phyloP scores from a whole-genome alignment of 1,284 basidiomycete species.

The Cryptococcus sp. region DNA sequence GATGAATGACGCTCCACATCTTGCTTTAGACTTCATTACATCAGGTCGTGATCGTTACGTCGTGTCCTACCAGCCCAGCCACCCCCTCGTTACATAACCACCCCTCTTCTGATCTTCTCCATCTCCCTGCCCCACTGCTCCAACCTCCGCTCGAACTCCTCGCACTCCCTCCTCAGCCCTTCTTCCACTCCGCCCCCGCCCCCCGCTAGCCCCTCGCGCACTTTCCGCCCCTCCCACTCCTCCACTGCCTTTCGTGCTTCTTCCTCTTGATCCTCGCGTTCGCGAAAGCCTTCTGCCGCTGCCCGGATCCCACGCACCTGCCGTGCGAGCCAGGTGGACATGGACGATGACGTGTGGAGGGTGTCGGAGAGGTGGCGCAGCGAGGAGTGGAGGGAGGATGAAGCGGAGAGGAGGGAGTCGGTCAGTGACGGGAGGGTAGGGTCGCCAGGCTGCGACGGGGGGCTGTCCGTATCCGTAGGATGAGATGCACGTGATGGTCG shows the following conservation, averaged over 20 bases:
- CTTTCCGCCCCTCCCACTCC: conserved; percentile 11
- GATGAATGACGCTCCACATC: no score
- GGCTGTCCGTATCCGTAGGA: neutral
- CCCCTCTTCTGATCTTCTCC: no score
- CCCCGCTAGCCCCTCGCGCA: conserved; percentile 7
- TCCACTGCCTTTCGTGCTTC: conserved; percentile 9
- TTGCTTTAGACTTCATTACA: no score
- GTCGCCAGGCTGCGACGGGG: neutral
- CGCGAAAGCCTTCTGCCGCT: conserved; percentile 9
- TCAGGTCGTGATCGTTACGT: no score
- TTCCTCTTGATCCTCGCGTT: conserved; percentile 14
- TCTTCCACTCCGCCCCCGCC: neutral
- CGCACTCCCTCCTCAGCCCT: no score
- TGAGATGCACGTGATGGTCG: neutral
- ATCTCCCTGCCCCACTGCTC: no score
- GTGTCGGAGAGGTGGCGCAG: conserved; percentile 13
- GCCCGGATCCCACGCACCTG: conserved; percentile 17
- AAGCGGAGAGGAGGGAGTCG: conserved; percentile 1
- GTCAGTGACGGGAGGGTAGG: neutral
- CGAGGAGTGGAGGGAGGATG: neutral
- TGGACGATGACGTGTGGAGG: conserved; percentile 12
- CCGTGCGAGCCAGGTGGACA: conserved; percentile 9
- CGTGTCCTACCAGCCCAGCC: no score
- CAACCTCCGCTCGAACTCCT: no score
- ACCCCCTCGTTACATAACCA: no score